Evolutionary conservation across 345 rosid genomes (phyloP).

Genomic region (Rubroshorea leprosula): DNA sequence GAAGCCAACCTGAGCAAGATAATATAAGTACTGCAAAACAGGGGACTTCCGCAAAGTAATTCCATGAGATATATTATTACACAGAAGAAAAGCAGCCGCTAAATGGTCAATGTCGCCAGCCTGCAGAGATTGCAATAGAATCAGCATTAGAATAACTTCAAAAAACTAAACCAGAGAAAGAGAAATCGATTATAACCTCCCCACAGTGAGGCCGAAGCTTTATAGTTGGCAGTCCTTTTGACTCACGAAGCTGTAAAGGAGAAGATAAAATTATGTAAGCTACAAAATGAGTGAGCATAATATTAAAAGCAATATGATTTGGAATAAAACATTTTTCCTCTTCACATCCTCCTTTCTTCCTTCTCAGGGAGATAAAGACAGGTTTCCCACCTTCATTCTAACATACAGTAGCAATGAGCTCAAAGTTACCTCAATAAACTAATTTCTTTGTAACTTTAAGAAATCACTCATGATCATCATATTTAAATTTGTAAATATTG

Average conservation of each 20-base stretch:
- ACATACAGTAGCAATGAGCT: not conserved
- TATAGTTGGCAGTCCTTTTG: conserved; percentile 50
- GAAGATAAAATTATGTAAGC: not conserved
- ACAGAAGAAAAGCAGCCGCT: conserved; percentile 48
- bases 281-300: not conserved
- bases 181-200: conserved; percentile 32
- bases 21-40: conserved; percentile 49
- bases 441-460: too few relatives aligned
- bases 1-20: conserved; percentile 46
- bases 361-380: not conserved
- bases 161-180: not conserved
- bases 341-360: not conserved
- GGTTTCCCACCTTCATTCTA: not conserved
- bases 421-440: not conserved
- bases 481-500: too few relatives aligned
- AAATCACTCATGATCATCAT: too few relatives aligned
- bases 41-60: conserved; percentile 51
- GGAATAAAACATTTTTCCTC: conserved; percentile 3
- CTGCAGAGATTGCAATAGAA: conserved; percentile 21
- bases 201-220: conserved; percentile 57
- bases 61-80: conserved; percentile 50
- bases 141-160: conserved; percentile 15
- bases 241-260: conserved; percentile 47
- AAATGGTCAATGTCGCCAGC: conserved; percentile 56
- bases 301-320: conserved; percentile 4